Evolutionary conservation across 345 rosid genomes (phyloP), one percentile per base, ranked within the genome.

Genomic region (Lagerstroemia speciosa): DNA sequence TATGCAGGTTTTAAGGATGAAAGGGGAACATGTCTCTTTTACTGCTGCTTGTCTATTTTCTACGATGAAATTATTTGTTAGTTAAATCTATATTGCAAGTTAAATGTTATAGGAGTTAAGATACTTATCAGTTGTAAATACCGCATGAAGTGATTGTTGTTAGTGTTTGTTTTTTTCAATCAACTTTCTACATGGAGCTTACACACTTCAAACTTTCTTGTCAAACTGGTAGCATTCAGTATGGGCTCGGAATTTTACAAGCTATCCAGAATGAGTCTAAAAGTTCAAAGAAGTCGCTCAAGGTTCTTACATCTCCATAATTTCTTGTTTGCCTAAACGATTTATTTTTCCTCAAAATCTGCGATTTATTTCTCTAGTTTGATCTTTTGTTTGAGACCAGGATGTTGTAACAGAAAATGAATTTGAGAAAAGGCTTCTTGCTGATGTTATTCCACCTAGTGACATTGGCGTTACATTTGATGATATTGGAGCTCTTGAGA

Each of bases 401-500:
- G 93, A 92, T 81, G 87, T 87, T 78, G 88, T 83, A 30, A 86
- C 93, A 0, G 92, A 92, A 78, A 87, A 89, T 75, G 91, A 89
- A 76, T 91, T 89, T 76, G 96, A 89, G 84, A 89, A 84, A 76
- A 82, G 84, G 72, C 92, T 92, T 63, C 75, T 89, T 73, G 86
- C 81, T 67, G 94, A 87, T 73, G 94, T 92, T 74, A 86, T 92
- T 73, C 95, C 91, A 11, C 93, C 95, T 8, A 87, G 75, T 77
- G 96, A 88, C 70, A 90, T 90, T 72, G 96, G 93, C 68, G 96
- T 90, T 73, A 85, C 90, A 66, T 90, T 92, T 82, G 90, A 92
- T 70, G 98, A 92, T 73, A 88, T 92, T 40, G 96, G 96, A 71
- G 98, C 95, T 41, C 93, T 92, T 75, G 93, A 90, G 74, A 85